A percentile compares a stretch with the other conserved stretches of the same genome.
Conservation (phyloP, 1,284 basidiomycete genomes). For the Papiliotrema nemorosa region DNA sequence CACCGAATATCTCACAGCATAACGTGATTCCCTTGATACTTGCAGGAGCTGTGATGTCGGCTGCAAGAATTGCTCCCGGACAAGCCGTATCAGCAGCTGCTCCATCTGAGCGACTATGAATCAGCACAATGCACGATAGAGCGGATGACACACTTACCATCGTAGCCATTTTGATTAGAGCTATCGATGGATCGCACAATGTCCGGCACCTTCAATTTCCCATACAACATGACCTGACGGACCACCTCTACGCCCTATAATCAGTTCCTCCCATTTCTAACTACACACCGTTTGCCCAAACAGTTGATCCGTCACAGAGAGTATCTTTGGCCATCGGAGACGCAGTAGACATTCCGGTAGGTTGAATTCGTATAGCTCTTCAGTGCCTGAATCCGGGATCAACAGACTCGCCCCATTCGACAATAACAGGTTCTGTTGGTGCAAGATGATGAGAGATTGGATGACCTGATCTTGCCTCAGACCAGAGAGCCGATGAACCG, state of each 20-base stretch:
- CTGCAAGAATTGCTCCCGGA: slow-evolving; percentile 27
- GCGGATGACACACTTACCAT: too few relatives aligned
- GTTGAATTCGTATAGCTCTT: slow-evolving; percentile 64
- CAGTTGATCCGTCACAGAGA: slow-evolving; percentile 66
- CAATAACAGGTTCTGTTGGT: slow-evolving; percentile 90
- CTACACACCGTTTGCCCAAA: slow-evolving; percentile 65
- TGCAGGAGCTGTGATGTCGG: slow-evolving; percentile 29
- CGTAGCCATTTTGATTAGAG: neutral
- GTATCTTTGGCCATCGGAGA: slow-evolving; percentile 71
- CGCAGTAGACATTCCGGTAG: slow-evolving; percentile 72
- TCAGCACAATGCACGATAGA: neutral
- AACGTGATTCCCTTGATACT: slow-evolving; percentile 29
- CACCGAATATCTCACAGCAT: slow-evolving; percentile 5
- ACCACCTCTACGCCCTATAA: slow-evolving; percentile 68
- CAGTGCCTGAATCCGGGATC: slow-evolving; percentile 57
- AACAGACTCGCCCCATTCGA: slow-evolving; percentile 59
- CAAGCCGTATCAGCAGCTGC: slow-evolving; percentile 18
- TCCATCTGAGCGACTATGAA: slow-evolving; percentile 14
- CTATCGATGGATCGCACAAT: slow-evolving; percentile 18
- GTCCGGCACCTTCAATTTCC: slow-evolving; percentile 68
- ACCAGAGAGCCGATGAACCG: slow-evolving; percentile 60
- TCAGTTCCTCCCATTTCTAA: slow-evolving; percentile 12
- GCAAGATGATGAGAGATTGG: slow-evolving; percentile 72
- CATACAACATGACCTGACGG: slow-evolving; percentile 72
- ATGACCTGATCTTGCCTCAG: slow-evolving; percentile 59